Conservation (phyloP, 2,329 filamentous ascomycete species). For the Metarhizium guizhouense region DNA sequence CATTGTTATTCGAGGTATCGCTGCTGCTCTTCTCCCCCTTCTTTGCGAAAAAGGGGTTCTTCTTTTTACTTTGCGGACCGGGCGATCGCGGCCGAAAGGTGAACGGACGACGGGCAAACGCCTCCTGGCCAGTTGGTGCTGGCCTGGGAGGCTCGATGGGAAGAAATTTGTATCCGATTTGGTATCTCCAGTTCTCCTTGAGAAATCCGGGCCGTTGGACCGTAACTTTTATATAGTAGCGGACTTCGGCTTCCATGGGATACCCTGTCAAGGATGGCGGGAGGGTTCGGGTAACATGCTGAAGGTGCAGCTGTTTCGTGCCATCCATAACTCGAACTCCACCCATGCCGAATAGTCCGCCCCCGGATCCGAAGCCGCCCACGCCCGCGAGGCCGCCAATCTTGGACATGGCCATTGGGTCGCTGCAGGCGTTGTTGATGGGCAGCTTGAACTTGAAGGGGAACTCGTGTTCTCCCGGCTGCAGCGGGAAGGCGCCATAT, state of each 20-base stretch:
- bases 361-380: conserved; percentile 38
- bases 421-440: conserved; percentile 65
- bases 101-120: conserved; percentile 69
- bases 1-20: conserved; percentile 10
- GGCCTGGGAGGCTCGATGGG: conserved; percentile 84
- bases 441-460: conserved; percentile 70
- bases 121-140: conserved; percentile 59
- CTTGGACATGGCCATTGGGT: conserved; percentile 42
- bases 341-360: conserved; percentile 37
- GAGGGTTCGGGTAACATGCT: conserved; percentile 75
- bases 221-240: conserved; percentile 94
- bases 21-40: conserved; percentile 18
- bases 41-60: conserved; percentile 51
- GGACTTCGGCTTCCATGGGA: conserved; percentile 78
- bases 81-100: conserved; percentile 39
- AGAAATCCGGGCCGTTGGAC: conserved; percentile 81
- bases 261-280: conserved; percentile 86
- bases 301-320: conserved; percentile 51
- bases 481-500: conserved; percentile 48
- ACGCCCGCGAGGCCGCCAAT: conserved; percentile 44
- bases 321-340: conserved; percentile 54
- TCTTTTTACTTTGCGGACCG: conserved; percentile 26
- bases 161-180: conserved; percentile 70
- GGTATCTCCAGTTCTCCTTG: conserved; percentile 75
- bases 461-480: conserved; percentile 65